Evolutionary conservation across 805 yeast species (phyloP).

Genomic region (Komagataella populi): DNA sequence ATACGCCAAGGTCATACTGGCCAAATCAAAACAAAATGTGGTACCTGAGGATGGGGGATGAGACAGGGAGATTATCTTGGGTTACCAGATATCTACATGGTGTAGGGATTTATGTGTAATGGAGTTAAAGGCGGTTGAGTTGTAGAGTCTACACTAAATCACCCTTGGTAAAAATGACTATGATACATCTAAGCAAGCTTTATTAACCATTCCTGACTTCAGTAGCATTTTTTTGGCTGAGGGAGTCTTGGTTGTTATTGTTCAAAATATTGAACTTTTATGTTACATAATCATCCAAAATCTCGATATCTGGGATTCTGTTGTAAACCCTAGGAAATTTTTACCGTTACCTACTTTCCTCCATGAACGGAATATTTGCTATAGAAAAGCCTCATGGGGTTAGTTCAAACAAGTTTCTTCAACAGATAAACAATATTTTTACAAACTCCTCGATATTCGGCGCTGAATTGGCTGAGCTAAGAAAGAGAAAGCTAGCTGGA

Average conservation of each 20-base stretch:
- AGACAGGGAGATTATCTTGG: not conserved
- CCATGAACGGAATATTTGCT: slow-evolving; percentile 89
- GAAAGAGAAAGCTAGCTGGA: slow-evolving; percentile 29
- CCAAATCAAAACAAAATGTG: not conserved
- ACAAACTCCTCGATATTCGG: slow-evolving; percentile 45
- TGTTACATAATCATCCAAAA: not conserved
- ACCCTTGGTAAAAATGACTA: not conserved
- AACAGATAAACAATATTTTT: slow-evolving; percentile 49
- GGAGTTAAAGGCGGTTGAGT: not conserved
- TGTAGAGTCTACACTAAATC: not conserved
- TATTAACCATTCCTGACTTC: too few relatives aligned
- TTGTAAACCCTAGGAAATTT: not conserved
- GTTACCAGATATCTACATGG: not conserved
- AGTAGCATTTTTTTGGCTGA: too few relatives aligned
- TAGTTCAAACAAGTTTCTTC: slow-evolving; percentile 63
- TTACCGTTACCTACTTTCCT: not conserved
- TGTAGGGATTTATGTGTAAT: not conserved
- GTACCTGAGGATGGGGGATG: not conserved
- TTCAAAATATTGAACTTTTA: not conserved
- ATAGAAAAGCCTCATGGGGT: slow-evolving; percentile 81
- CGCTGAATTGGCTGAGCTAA: slow-evolving; percentile 34
- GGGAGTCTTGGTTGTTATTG: too few relatives aligned
- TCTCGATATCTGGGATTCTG: not conserved
- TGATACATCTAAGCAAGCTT: too few relatives aligned
- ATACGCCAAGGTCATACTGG: not conserved